These are phyloP conservation scores for Populus euphratica DNA, from an alignment of 345 rosid species.

Conservation along the genomic window DNA sequence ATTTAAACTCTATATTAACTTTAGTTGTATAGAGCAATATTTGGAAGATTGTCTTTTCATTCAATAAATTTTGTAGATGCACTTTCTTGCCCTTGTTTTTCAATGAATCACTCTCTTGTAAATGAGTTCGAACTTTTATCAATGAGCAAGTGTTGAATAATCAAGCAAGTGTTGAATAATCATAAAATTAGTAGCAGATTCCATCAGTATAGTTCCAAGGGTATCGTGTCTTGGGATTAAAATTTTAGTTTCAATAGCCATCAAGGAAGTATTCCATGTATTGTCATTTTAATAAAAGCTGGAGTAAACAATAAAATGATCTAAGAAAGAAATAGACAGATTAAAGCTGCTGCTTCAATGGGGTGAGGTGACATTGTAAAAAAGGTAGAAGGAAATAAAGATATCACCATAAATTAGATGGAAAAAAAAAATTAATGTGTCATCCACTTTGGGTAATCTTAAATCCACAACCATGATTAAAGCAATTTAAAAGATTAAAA, in stretches of 20 bases:
- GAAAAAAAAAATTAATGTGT: not conserved
- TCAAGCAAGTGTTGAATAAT: not conserved
- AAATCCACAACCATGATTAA: conserved; percentile 3
- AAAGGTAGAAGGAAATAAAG: not conserved
- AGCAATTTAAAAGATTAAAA: not conserved
- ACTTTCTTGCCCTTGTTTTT: not conserved
- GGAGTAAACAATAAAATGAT: not conserved
- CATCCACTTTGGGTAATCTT: not conserved
- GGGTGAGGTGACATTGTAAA: not conserved
- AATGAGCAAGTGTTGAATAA: not conserved
- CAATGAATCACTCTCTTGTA: not conserved
- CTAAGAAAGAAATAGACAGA: not conserved
- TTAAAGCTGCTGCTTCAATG: not conserved
- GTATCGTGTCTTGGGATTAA: not conserved
- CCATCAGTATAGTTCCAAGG: not conserved
- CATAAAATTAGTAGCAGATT: not conserved
- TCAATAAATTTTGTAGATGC: not conserved
- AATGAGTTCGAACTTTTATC: not conserved
- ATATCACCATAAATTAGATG: not conserved
- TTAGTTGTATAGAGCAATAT: not conserved
- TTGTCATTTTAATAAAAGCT: not conserved
- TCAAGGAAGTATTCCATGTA: not conserved
- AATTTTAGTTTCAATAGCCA: not conserved
- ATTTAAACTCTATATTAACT: not conserved
- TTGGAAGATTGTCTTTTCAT: not conserved